Evolutionary conservation across 2,329 filamentous ascomycete genomes (phyloP).

Genomic region (Penicillium sp.): DNA sequence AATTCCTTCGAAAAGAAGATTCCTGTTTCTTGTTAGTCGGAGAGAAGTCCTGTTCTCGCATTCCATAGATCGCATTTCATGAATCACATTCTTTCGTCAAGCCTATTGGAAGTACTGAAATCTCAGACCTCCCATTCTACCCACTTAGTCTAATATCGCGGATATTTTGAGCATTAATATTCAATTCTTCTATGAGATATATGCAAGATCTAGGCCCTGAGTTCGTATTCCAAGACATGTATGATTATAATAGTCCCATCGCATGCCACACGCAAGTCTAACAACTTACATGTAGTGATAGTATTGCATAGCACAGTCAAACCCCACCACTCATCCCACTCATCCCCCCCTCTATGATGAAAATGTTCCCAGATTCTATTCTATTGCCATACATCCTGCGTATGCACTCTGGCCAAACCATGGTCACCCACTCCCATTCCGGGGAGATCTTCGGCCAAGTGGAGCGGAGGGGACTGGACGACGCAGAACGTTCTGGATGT

Average conservation of each 20-base stretch:
- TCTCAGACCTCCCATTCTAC: neutral
- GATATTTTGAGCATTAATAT: neutral
- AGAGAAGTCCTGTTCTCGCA: no score
- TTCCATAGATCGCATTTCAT: neutral
- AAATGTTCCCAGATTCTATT: neutral
- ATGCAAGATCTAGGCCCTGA: neutral
- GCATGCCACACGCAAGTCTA: neutral
- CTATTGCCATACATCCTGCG: neutral
- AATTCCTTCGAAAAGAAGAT: neutral
- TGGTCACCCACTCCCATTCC: slow-evolving; percentile 8
- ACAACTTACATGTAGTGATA: neutral
- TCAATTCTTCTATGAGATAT: neutral
- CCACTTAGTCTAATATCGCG: neutral
- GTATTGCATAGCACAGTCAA: neutral
- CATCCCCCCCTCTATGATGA: no score
- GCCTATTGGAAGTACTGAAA: neutral
- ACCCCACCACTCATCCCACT: neutral
- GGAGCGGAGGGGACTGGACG: slow-evolving; percentile 15
- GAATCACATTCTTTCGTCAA: neutral
- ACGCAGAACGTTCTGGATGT: slow-evolving; percentile 1
- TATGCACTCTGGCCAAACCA: neutral
- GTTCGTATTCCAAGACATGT: neutral
- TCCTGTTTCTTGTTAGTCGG: neutral
- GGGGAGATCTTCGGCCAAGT: slow-evolving; percentile 12
- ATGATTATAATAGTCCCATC: neutral